These are phyloP conservation scores for Collybia mongolica DNA, from an alignment of 768 basidiomycete species.

Conservation along the genomic window DNA sequence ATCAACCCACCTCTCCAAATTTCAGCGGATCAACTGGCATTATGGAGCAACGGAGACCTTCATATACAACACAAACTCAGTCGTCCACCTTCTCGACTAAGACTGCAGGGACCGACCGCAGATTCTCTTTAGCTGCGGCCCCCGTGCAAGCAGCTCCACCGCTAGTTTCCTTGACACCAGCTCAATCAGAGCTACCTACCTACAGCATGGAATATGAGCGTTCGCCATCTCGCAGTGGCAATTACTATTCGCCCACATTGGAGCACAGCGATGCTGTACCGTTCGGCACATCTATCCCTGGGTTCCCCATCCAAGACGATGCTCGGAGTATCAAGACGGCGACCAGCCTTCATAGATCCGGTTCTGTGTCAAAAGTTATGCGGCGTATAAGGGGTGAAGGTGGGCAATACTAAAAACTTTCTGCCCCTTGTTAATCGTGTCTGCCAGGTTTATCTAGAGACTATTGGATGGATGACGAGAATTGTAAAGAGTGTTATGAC, in stretches of 20 bases:
- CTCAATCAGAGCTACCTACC: constrained; percentile 74
- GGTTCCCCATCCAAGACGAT: constrained; percentile 91
- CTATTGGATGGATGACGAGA: constrained; percentile 99
- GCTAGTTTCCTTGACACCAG: constrained; percentile 82
- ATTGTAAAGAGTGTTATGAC: constrained; percentile 94
- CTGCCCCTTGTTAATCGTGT: background rate
- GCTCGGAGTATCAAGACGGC: constrained; percentile 82
- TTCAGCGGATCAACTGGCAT: constrained; percentile 16
- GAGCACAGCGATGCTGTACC: constrained; percentile 55
- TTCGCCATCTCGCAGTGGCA: constrained; percentile 50
- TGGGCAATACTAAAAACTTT: constrained; percentile 20
- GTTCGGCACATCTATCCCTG: constrained; percentile 81
- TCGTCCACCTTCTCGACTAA: constrained; percentile 49
- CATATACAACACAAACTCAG: constrained; percentile 43
- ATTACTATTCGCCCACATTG: constrained; percentile 48
- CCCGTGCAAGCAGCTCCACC: constrained; percentile 72
- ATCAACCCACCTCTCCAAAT: constrained; percentile 27
- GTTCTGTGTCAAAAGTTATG: constrained; percentile 90
- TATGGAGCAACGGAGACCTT: constrained; percentile 61
- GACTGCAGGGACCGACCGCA: constrained; percentile 50
- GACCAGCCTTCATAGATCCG: constrained; percentile 67
- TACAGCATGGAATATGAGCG: constrained; percentile 66
- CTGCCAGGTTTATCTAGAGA: constrained; percentile 78
- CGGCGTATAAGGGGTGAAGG: constrained; percentile 90
- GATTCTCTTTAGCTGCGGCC: constrained; percentile 52